Conservation (phyloP, 345 rosid species). For the Eucalyptus dawsonii region DNA sequence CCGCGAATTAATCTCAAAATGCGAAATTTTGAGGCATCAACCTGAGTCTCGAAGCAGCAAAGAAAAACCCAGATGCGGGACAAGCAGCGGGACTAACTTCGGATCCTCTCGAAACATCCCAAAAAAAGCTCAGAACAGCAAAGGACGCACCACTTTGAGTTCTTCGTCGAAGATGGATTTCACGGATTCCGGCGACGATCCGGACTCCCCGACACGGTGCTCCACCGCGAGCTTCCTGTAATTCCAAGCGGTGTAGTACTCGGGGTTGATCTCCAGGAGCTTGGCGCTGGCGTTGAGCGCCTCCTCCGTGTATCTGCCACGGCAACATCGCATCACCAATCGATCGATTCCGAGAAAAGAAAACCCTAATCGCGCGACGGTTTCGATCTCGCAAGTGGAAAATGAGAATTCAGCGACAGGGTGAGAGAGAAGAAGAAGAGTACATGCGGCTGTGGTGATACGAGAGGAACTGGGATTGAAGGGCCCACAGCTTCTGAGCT, state of each 20-base stretch:
- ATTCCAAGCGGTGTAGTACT: conserved; percentile 86
- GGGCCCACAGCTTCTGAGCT: conserved; percentile 51
- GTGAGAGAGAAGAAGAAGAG: neutral
- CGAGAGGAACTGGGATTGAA: conserved; percentile 58
- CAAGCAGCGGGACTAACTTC: neutral
- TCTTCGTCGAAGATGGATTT: conserved; percentile 56
- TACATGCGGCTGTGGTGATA: conserved; percentile 63
- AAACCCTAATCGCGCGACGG: neutral
- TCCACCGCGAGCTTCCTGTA: conserved; percentile 76
- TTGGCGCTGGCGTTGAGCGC: conserved; percentile 67
- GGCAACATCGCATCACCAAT: neutral
- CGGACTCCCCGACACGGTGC: conserved; percentile 19
- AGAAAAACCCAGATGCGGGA: neutral
- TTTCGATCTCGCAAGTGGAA: neutral
- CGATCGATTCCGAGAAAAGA: neutral
- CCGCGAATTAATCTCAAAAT: neutral
- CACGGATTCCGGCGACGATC: conserved; percentile 24
- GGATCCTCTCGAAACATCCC: neutral
- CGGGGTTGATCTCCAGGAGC: conserved; percentile 80
- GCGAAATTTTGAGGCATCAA: neutral
- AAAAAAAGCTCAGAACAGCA: neutral
- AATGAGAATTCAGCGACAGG: neutral
- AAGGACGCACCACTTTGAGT: conserved; percentile 44
- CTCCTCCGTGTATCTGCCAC: conserved; percentile 60
- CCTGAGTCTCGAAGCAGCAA: neutral